phyloP scores from a whole-genome alignment of 2,329 filamentous ascomycete genomes.

The Botrytis pseudocinerea region DNA sequence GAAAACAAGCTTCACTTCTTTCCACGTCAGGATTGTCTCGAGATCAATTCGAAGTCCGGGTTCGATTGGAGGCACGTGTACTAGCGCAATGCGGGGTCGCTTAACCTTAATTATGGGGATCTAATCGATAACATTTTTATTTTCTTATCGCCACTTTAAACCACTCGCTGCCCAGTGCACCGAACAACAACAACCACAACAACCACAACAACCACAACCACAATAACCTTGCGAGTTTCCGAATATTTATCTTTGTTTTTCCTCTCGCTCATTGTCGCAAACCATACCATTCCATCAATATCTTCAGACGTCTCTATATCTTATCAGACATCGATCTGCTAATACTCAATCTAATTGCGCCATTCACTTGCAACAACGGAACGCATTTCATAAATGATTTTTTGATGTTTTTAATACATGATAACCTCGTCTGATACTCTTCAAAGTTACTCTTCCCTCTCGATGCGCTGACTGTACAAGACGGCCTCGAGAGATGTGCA shows the following conservation, averaged over 20 bases:
- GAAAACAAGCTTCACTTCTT: neutral
- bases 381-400: slow-evolving; percentile 6
- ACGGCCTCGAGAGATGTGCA: slow-evolving; percentile 1
- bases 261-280: neutral
- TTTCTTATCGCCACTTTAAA: slow-evolving; percentile 20
- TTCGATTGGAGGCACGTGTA: slow-evolving; percentile 4
- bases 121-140: neutral
- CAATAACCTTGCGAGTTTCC: neutral
- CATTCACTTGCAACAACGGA: neutral
- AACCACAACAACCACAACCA: neutral
- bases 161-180: slow-evolving; percentile 9
- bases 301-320: neutral
- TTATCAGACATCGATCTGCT: neutral
- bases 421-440: slow-evolving; percentile 6
- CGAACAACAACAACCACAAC: neutral
- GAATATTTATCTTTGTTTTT: neutral
- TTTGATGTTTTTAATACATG: slow-evolving; percentile 7
- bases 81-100: slow-evolving; percentile 20
- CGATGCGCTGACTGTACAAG: neutral
- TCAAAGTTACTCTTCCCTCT: slow-evolving; percentile 8
- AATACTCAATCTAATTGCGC: neutral
- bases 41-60: neutral
- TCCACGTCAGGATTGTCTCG: neutral
- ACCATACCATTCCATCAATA: neutral
- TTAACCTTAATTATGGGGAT: slow-evolving; percentile 4